These are phyloP conservation scores for Cyphellophora europaea DNA, from an alignment of 2,329 filamentous ascomycete genomes.

Conservation along the genomic window DNA sequence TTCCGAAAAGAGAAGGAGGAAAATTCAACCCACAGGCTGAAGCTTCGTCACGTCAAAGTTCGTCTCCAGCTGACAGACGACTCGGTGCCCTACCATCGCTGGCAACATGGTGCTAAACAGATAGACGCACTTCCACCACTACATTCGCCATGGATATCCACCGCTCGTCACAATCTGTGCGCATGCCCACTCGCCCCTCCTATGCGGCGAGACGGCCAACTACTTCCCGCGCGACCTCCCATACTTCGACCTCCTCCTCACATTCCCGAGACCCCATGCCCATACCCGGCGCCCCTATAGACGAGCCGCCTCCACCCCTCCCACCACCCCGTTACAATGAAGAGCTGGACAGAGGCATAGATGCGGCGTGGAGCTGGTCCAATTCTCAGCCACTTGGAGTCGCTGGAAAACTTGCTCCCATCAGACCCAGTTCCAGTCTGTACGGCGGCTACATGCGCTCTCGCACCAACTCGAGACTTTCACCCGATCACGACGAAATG, in stretches of 20 bases:
- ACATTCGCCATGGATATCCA: constrained; percentile 6
- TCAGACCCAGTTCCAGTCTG: constrained; percentile 41
- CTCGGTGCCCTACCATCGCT: too few species aligned
- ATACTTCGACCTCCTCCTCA: constrained; percentile 31
- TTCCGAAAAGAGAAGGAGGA: too few species aligned
- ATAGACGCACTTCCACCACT: too few species aligned
- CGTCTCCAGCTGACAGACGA: too few species aligned
- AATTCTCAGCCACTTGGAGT: constrained; percentile 44
- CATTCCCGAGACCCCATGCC: constrained; percentile 46
- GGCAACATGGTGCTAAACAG: too few species aligned
- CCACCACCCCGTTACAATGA: constrained; percentile 53
- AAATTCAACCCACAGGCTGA: too few species aligned
- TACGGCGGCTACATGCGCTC: constrained; percentile 32
- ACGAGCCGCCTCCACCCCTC: constrained; percentile 50
- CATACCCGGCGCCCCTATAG: constrained; percentile 47
- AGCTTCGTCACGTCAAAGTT: too few species aligned
- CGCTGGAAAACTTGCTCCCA: constrained; percentile 33
- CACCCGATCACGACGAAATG: constrained; percentile 23
- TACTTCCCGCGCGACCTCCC: constrained; percentile 27
- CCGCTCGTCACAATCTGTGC: constrained; percentile 1
- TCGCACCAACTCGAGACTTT: constrained; percentile 7
- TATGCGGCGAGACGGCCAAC: constrained; percentile 16
- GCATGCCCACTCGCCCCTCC: neutral
- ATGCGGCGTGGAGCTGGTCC: constrained; percentile 55
- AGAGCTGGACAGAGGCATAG: constrained; percentile 47